Base-by-base conservation (phyloP, 106 monocot genomes). In the Alisma plantagoaquatica region DNA sequence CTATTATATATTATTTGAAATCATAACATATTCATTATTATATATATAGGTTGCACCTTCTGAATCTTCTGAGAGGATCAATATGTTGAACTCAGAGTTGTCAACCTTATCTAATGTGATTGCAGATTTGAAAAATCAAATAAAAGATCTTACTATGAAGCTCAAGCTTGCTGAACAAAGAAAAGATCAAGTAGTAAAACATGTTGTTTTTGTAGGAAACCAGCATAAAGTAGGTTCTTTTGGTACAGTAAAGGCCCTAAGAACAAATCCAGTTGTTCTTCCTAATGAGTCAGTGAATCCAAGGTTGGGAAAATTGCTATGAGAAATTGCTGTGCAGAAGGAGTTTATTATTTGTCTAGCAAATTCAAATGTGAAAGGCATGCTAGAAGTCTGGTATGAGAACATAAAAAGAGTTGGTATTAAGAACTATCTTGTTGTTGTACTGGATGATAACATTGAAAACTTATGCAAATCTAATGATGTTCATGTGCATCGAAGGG, bases 251-350 rank as follows among this genome's bases (percentile, higher is more conserved):
- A 81, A 84, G 47, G 56, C 56, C 49, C 42, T 84, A 10, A 75
- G 81, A n/a, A n/a, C n/a, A n/a, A 91, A 80, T 46, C 81, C 81
- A n/a, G 41, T 53, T 10, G 69, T 91, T 16, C 21, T 59, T 22
- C 66, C 84, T 53, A 81, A 91, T 47, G 77, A 73, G 43, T 84
- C 91, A 6, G 69, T 81, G 25, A 91, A 84, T 65, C 81, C 91
- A 17, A 71, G 65, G 30, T 54, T 91, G 30, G 56, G 63, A 16
- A 75, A 81, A 53, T 65, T 78, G 55, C 72, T 91, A 4, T 69
- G 84, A 56, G 52, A 75, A 33, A 54, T 91, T 11, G 80, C 77
- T 54, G 56, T 84, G 18, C 27, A 20, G n/a, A 84, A 73, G 29
- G 91, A 91, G 57, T 66, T 84, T 4, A 85, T 91, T 59, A 70